Evolutionary conservation across 495 filamentous ascomycete species (phyloP).

Genomic region (Bryoglossum gracile): DNA sequence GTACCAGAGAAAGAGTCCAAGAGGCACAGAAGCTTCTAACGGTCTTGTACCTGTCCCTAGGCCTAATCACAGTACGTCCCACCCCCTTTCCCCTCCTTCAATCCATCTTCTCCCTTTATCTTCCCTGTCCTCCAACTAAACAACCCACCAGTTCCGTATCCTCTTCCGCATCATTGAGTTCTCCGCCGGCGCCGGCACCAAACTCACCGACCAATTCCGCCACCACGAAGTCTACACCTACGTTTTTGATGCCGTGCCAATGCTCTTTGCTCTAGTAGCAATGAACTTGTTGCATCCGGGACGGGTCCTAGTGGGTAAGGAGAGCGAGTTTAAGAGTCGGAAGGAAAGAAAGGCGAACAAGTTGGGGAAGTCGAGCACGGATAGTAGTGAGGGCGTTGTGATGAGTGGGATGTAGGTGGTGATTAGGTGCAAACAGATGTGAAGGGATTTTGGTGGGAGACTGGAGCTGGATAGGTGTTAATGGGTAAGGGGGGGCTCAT

Average conservation of each 20-base stretch:
- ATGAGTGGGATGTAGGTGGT: too few relatives aligned
- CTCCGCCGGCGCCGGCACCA: constrained; percentile 30
- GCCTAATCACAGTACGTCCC: constrained; percentile 33
- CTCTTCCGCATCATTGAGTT: constrained; percentile 50
- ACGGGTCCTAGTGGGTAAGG: constrained; percentile 33
- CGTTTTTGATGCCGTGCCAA: constrained; percentile 42
- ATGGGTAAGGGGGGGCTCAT: too few relatives aligned
- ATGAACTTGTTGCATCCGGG: constrained; percentile 47
- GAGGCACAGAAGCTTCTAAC: constrained; percentile 26
- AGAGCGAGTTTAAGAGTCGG: neutral
- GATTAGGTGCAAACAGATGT: too few relatives aligned
- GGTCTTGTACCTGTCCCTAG: constrained; percentile 34
- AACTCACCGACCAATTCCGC: constrained; percentile 32
- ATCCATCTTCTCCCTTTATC: neutral
- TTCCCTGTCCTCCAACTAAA: neutral
- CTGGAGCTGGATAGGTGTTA: too few relatives aligned
- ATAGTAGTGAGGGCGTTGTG: neutral
- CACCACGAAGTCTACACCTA: constrained; percentile 44
- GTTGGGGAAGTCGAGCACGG: neutral
- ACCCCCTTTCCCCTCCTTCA: too few relatives aligned
- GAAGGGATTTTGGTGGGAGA: too few relatives aligned
- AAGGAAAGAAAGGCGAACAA: neutral
- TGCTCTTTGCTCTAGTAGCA: constrained; percentile 42
- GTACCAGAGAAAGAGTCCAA: neutral
- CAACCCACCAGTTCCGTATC: constrained; percentile 35